These are phyloP conservation scores for Xylaria scruposa DNA, from an alignment of 495 filamentous ascomycete genomes.

Conservation along the genomic window DNA sequence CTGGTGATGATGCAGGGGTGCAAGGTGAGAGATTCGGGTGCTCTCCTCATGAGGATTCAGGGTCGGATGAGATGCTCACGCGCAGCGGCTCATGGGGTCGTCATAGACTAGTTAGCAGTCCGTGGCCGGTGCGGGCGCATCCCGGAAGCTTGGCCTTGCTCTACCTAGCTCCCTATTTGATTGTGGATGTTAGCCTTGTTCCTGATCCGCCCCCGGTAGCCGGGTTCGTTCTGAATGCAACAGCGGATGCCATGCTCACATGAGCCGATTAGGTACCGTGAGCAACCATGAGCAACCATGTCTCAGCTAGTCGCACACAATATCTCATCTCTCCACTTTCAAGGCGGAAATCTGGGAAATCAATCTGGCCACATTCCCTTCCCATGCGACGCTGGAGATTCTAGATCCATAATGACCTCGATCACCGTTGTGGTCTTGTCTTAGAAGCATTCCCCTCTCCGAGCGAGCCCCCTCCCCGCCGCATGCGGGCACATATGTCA, in stretches of 20 bases:
- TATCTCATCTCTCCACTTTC: neutral
- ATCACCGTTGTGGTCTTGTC: neutral
- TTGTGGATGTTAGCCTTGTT: neutral
- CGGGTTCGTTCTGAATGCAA: neutral
- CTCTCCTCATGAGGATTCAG: slow-evolving; percentile 4
- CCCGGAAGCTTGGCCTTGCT: neutral
- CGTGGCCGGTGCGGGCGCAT: neutral
- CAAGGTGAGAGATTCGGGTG: neutral
- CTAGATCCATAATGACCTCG: neutral
- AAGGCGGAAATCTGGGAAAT: neutral
- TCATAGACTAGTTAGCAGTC: neutral
- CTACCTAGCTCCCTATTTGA: neutral
- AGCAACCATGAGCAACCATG: slow-evolving; percentile 8
- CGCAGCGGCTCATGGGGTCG: slow-evolving; percentile 7
- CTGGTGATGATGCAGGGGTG: neutral
- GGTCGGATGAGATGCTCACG: slow-evolving; percentile 23
- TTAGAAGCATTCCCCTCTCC: neutral
- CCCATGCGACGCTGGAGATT: neutral
- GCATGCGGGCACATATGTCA: neutral
- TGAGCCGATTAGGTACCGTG: neutral
- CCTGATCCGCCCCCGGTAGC: neutral
- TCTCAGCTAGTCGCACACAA: neutral
- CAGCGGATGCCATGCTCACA: slow-evolving; percentile 1
- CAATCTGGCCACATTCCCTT: neutral
- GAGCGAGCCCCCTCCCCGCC: neutral